Percentiles rank a stretch among this genome's conserved stretches.
Conservation (phyloP, 2,329 filamentous ascomycete genomes). For the Leptographium lundbergii region DNA sequence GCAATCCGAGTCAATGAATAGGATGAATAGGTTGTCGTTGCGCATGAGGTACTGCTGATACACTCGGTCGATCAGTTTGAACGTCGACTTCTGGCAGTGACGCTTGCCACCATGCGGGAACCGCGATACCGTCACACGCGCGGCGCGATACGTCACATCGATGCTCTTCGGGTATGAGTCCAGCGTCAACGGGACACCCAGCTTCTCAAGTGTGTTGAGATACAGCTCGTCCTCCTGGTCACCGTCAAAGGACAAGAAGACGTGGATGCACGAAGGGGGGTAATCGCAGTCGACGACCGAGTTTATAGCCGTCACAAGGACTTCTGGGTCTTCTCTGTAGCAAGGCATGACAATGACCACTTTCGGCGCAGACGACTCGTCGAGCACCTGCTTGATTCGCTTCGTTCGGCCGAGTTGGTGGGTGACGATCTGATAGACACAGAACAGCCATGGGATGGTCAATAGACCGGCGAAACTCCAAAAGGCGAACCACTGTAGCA, state of each 20-base stretch:
- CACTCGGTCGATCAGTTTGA: slow-evolving; percentile 84
- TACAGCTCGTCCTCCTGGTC: slow-evolving; percentile 82
- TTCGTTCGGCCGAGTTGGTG: slow-evolving; percentile 73
- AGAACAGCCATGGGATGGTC: slow-evolving; percentile 84
- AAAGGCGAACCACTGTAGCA: slow-evolving; percentile 91
- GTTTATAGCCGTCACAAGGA: slow-evolving; percentile 75
- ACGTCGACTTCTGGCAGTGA: slow-evolving; percentile 86
- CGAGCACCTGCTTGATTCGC: slow-evolving; percentile 70
- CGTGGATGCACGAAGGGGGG: slow-evolving; percentile 79
- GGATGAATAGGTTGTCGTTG: slow-evolving; percentile 85
- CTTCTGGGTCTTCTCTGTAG: slow-evolving; percentile 79
- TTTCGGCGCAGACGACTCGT: slow-evolving; percentile 79
- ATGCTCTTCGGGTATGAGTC: slow-evolving; percentile 79
- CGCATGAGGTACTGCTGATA: slow-evolving; percentile 76
- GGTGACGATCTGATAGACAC: slow-evolving; percentile 81
- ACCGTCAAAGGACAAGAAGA: slow-evolving; percentile 92
- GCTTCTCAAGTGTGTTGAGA: slow-evolving; percentile 68
- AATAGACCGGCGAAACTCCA: slow-evolving; percentile 81
- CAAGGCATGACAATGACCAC: slow-evolving; percentile 95
- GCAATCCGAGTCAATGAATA: slow-evolving; percentile 97
- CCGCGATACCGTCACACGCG: slow-evolving; percentile 78
- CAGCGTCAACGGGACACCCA: slow-evolving; percentile 68
- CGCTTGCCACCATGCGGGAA: slow-evolving; percentile 92
- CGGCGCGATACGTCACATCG: slow-evolving; percentile 71
- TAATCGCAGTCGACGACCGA: slow-evolving; percentile 93